These are phyloP conservation scores for Vicia sativa DNA, from an alignment of 306 rosid species.

Conservation along the genomic window DNA sequence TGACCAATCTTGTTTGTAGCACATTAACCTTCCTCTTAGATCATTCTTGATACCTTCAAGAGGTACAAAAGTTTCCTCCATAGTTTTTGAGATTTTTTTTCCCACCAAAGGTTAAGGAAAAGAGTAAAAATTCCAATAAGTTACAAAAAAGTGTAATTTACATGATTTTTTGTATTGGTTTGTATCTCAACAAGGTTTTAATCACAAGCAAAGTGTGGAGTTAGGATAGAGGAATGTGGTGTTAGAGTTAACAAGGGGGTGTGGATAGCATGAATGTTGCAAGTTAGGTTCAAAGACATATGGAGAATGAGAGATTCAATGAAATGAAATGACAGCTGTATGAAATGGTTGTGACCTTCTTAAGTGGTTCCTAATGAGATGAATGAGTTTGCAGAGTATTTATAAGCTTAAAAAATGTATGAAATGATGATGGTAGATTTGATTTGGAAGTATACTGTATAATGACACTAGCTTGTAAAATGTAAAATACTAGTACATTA, in stretches of 20 bases:
- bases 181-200: constrained; percentile 26
- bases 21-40: constrained; percentile 74
- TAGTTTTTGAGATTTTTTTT: constrained; percentile 5
- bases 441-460: constrained; percentile 48
- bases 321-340: constrained; percentile 44
- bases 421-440: constrained; percentile 41
- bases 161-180: constrained; percentile 44
- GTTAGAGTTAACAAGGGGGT: constrained; percentile 3
- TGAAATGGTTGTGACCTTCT: constrained; percentile 33
- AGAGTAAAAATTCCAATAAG: constrained; percentile 16
- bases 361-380: constrained; percentile 39
- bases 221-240: constrained; percentile 14
- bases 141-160: constrained; percentile 38
- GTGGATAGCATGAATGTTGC: constrained; percentile 25
- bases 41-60: constrained; percentile 86
- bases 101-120: constrained; percentile 12
- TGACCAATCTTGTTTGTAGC: constrained; percentile 91
- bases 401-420: constrained; percentile 43
- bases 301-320: constrained; percentile 40
- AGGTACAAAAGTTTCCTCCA: constrained; percentile 91
- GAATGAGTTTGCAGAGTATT: constrained; percentile 38
- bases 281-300: constrained; percentile 39
- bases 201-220: constrained; percentile 2
- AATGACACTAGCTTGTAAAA: constrained; percentile 40
- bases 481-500: constrained; percentile 32